Base-by-base conservation (phyloP, 2,329 filamentous ascomycete genomes). In the Neonectria coccinea region DNA sequence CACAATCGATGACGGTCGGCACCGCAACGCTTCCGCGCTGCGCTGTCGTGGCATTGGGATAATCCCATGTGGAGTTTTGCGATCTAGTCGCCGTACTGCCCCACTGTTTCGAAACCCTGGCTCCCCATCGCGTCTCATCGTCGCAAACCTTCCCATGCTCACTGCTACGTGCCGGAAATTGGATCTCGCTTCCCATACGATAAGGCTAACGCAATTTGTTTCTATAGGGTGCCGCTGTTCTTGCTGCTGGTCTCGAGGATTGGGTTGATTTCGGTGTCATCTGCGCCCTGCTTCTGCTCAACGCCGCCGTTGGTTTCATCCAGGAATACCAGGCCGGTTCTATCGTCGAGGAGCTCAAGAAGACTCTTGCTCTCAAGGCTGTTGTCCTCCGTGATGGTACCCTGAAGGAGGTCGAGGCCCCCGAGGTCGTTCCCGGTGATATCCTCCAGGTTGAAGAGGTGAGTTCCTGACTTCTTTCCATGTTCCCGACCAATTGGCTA, bases 221-320 rank as follows among this genome's bases (percentile, higher is more conserved):
- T 39, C 36, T 6, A 50, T 67, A 90, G 88, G 86, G 88, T 80
- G 92, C 92, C 67, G 91, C 91, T 72, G 84, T 94, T 75, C 86
- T 97, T 64, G 93, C 93, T 77, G 92, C 91, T 67, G 92, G 92
- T 88, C 88, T 97, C 45, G 81, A 92, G 80, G 92, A 96, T 75
- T 97, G 93, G 93, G 91, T 97, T 69, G 93, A 97, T 83, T 95
- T 97, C 76, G 93, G 92, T 85, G 93, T 97, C 76, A 97, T 97
- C 72, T 93, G 91, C 79, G 93, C 83, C 76, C 85, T 97, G 55
- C 86, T 97, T 10, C 79, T 97, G 70, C 91, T 97, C 69, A 97
- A 97, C 83, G 93, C 93, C 45, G 83, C 82, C 69, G 93, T 97
- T 68, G 93, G 93, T 82, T 97, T 97, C 81, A 84, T 94, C 65